A percentile compares a stretch with the other conserved stretches of the same genome.
Conservation (phyloP, 73 alveolate genomes). For the Tetrahymena thermophila region DNA sequence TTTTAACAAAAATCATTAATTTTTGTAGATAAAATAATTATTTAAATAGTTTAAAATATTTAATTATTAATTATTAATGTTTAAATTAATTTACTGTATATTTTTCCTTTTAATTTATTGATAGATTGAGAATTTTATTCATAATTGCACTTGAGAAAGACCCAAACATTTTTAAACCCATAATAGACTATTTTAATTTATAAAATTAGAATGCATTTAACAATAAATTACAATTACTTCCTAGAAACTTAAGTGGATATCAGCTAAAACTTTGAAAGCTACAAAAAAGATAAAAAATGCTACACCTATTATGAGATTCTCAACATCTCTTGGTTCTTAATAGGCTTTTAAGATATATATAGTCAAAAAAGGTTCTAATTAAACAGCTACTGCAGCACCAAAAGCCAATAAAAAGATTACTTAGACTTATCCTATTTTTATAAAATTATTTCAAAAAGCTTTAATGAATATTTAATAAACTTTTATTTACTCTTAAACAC, state of each 20-base stretch:
- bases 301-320: not conserved
- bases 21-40: too few species aligned
- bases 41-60: too few species aligned
- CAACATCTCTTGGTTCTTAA: not conserved
- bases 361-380: not conserved
- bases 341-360: not conserved
- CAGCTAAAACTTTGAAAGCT: not conserved
- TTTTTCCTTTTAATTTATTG: not conserved
- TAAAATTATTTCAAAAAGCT: not conserved
- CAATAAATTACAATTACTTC: not conserved
- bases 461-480: not conserved
- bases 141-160: not conserved
- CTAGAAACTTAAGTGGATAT: not conserved
- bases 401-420: not conserved
- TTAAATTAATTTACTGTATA: not conserved
- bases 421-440: not conserved
- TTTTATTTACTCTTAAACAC: not conserved
- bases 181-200: not conserved
- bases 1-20: too few species aligned
- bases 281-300: not conserved
- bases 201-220: not conserved
- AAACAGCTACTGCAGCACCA: not conserved
- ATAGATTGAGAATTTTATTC: not conserved
- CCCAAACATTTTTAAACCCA: not conserved
- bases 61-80: too few species aligned